Evolutionary conservation across 1,139 yeast genomes (phyloP).

Genomic region (Casaregolazyma suthepensis): DNA sequence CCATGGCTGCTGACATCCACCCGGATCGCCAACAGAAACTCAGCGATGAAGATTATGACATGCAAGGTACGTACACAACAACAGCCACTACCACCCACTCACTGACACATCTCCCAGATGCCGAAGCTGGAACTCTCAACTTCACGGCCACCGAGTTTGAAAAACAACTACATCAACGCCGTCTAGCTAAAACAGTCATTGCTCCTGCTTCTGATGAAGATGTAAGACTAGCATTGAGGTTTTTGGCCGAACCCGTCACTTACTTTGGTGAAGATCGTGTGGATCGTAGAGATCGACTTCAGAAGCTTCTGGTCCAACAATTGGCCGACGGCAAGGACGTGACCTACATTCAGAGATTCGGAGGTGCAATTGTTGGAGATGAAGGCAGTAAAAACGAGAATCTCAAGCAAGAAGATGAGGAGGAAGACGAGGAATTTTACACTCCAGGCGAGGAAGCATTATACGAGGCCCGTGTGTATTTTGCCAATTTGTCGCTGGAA

Average conservation of each 20-base stretch:
- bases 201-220: constrained; percentile 63
- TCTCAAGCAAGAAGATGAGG: constrained; percentile 39
- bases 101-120: background rate
- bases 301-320: constrained; percentile 33
- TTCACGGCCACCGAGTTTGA: constrained; percentile 18
- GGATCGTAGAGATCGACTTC: constrained; percentile 56
- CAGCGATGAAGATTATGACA: constrained; percentile 5
- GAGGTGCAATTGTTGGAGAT: constrained; percentile 25
- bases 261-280: constrained; percentile 55
- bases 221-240: constrained; percentile 45
- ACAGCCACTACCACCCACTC: background rate
- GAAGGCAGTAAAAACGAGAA: constrained; percentile 37
- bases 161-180: constrained; percentile 22
- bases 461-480: constrained; percentile 44
- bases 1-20: background rate
- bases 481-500: constrained; percentile 48
- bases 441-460: constrained; percentile 71
- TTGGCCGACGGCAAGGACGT: constrained; percentile 21
- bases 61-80: background rate
- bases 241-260: constrained; percentile 54
- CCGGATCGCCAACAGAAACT: background rate
- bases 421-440: constrained; percentile 71
- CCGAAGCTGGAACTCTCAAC: constrained; percentile 6
- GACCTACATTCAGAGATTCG: constrained; percentile 15
- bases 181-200: constrained; percentile 24